Evolutionary conservation across 2,329 filamentous ascomycete genomes (phyloP), one percentile per base, ranked within the genome.

Genomic region (Chrysoporthe puriensis): DNA sequence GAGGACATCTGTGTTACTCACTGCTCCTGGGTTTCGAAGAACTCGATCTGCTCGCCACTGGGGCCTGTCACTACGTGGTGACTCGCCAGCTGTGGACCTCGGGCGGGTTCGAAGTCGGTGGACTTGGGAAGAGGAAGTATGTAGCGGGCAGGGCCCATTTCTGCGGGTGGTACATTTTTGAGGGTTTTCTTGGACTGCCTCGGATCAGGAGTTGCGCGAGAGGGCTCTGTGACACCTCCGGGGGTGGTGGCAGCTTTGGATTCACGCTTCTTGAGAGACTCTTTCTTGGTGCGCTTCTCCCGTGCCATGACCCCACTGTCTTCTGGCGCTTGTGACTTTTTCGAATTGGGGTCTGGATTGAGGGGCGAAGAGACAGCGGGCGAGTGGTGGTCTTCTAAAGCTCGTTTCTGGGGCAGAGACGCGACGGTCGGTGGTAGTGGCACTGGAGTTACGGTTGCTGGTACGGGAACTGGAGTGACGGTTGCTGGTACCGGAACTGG

Each of bases 311-410:
- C 70, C 9, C 76, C 76, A 61, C 72, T 70, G 11, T 82, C 80
- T 66, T 82, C 76, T 75, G 71, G 73, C 2, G 72, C 67, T 63
- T 75, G 75, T 11, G 69, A 82, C 70, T 73, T 73, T 13, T 69
- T 64, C 4, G 69, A 16, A 11, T 71, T 86, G 70, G 84, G 83
- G 58, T 90, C 88, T 59, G 89, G 88, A 73, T 94, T 94, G 70
- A 94, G 85, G 40, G 91, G 91, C 13, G 91, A 94, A 2, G 91
- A 88, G 1, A 93, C 84, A 14, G 88, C 84, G 4, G 91, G 91
- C 69, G 85, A 85, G 77, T 94, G 89, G 75, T 88, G 88, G 73
- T 92, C 90, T 69, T 91, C 90, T 42, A 91, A 82, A 32, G 83
- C 80, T 68, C 90, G 88, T 74, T 91, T 91, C 75, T 90, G 85